Conservation (phyloP, 2,329 filamentous ascomycete genomes). For the Sporothrix pallida region DNA sequence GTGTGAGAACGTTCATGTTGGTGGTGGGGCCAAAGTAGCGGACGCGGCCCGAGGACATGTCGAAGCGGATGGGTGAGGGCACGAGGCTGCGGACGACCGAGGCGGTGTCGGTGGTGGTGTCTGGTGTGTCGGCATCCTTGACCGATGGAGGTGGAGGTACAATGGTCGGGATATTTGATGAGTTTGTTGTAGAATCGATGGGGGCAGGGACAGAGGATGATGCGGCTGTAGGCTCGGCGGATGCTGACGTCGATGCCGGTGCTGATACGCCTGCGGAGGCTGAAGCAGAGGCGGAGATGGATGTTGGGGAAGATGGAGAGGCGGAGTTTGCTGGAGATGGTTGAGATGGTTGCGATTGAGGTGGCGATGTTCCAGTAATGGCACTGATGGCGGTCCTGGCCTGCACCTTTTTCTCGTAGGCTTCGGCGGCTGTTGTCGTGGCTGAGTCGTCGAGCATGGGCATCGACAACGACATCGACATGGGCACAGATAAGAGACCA, state of each 20-base stretch:
- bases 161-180: neutral
- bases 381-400: neutral
- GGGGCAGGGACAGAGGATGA: neutral
- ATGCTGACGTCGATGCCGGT: neutral
- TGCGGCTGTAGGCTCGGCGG: neutral
- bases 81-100: constrained; percentile 23
- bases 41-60: constrained; percentile 29
- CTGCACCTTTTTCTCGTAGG: constrained; percentile 1
- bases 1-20: constrained; percentile 15
- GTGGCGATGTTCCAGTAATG: neutral
- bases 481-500: neutral
- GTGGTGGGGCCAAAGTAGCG: constrained; percentile 30
- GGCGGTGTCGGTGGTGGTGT: constrained; percentile 7
- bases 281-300: neutral
- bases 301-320: neutral
- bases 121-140: neutral
- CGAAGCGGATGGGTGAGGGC: constrained; percentile 27
- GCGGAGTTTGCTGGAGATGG: neutral
- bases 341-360: neutral
- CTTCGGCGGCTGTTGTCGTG: constrained; percentile 13
- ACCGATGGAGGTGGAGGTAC: neutral
- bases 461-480: neutral
- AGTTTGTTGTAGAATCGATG: neutral
- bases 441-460: constrained; percentile 6
- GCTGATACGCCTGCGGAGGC: neutral